These are phyloP conservation scores for Ceriops tagal DNA, from an alignment of 345 rosid species.

Conservation along the genomic window DNA sequence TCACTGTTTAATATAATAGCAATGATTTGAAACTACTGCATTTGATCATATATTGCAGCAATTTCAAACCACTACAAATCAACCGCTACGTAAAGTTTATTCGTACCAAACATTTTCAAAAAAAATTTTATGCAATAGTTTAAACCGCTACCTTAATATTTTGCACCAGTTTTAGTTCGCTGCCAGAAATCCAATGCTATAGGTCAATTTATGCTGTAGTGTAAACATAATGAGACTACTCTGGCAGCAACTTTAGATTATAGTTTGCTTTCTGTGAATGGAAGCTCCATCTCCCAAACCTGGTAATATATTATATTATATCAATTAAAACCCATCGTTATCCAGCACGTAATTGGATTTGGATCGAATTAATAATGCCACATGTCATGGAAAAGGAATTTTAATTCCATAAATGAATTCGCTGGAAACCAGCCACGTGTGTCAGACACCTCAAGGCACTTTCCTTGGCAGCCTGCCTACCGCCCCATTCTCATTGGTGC, in stretches of 20 bases:
- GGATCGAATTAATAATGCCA: constrained; percentile 32
- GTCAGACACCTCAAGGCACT: not conserved
- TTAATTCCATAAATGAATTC: constrained; percentile 6
- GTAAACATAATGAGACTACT: not conserved
- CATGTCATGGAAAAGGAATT: constrained; percentile 13
- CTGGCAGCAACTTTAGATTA: not conserved
- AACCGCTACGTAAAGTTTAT: too few species aligned
- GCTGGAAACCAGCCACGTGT: not conserved
- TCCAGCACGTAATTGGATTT: constrained; percentile 23
- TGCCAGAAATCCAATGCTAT: too few species aligned
- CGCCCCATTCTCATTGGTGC: constrained; percentile 24
- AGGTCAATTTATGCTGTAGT: too few species aligned
- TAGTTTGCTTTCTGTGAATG: not conserved
- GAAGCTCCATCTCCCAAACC: constrained; percentile 16
- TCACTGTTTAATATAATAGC: too few species aligned
- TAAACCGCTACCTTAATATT: too few species aligned
- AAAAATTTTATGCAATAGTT: too few species aligned
- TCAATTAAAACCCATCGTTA: constrained; percentile 17
- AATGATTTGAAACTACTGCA: too few species aligned
- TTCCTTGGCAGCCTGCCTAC: not conserved
- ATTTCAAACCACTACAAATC: too few species aligned
- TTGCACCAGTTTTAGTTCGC: too few species aligned
- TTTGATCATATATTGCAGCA: too few species aligned
- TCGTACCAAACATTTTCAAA: too few species aligned
- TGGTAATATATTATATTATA: not conserved